These are phyloP conservation scores for Coniella vitis DNA, from an alignment of 2,329 filamentous ascomycete species.

Conservation along the genomic window DNA sequence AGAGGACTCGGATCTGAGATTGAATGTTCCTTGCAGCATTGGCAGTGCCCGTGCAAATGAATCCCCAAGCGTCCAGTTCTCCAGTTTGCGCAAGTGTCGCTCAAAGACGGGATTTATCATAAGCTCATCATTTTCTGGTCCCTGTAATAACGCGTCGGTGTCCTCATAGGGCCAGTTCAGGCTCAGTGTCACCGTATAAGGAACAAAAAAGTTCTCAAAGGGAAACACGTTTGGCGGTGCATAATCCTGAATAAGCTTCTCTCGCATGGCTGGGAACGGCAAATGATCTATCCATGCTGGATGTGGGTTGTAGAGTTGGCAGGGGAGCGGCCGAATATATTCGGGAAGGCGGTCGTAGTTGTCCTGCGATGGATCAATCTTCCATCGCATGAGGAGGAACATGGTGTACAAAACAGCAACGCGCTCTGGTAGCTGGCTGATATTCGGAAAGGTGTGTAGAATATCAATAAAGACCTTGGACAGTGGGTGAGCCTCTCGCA, in stretches of 20 bases:
- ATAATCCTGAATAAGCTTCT: slow-evolving; percentile 50
- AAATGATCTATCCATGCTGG: slow-evolving; percentile 79
- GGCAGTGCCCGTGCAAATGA: slow-evolving; percentile 63
- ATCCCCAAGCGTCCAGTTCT: slow-evolving; percentile 76
- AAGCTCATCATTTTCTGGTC: slow-evolving; percentile 54
- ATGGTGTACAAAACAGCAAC: slow-evolving; percentile 78
- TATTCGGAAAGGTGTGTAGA: slow-evolving; percentile 72
- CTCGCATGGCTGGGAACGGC: slow-evolving; percentile 72
- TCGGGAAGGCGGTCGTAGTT: slow-evolving; percentile 73
- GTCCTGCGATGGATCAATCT: slow-evolving; percentile 69
- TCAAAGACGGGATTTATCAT: slow-evolving; percentile 85
- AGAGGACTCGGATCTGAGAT: slow-evolving; percentile 23
- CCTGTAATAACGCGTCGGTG: slow-evolving; percentile 59
- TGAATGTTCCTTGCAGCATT: slow-evolving; percentile 38
- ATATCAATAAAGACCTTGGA: slow-evolving; percentile 85
- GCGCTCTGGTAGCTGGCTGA: slow-evolving; percentile 72
- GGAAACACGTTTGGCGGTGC: slow-evolving; percentile 40
- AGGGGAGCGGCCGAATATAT: slow-evolving; percentile 60
- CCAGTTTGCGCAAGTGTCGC: slow-evolving; percentile 63
- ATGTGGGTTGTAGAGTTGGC: slow-evolving; percentile 62
- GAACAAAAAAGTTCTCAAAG: slow-evolving; percentile 79
- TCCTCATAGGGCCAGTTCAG: slow-evolving; percentile 82
- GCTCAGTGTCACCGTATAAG: slow-evolving; percentile 67
- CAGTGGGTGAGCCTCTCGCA: slow-evolving; percentile 63
- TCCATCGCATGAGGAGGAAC: slow-evolving; percentile 83